A percentile compares a stretch with the other conserved stretches of the same genome.
Conservation (phyloP, 1,139 yeast species). For the Suhomyces kunorum region DNA sequence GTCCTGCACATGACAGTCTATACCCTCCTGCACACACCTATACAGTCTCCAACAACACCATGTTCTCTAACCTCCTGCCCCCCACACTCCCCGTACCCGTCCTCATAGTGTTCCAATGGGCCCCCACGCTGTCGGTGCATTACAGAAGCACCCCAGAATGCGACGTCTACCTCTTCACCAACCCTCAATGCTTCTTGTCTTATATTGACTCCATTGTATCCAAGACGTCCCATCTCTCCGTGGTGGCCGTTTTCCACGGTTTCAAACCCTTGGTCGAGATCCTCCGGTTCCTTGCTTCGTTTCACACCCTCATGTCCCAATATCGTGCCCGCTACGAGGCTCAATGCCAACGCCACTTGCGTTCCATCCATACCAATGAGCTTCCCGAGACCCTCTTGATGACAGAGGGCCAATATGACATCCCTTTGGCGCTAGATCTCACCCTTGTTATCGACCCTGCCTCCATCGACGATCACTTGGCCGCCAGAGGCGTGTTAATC, state of each 20-base stretch:
- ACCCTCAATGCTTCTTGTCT: conserved; percentile 21
- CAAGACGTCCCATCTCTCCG: conserved; percentile 12
- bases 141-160: neutral
- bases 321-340: conserved; percentile 2
- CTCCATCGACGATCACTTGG: conserved; percentile 20
- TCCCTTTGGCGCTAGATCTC: conserved; percentile 22
- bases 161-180: conserved; percentile 28
- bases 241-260: conserved; percentile 19
- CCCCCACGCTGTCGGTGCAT: conserved; percentile 8
- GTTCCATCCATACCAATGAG: conserved; percentile 9
- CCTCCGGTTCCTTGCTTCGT: conserved; percentile 15
- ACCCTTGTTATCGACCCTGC: conserved; percentile 22
- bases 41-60: neutral
- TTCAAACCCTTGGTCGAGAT: conserved; percentile 19
- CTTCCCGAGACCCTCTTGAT: neutral
- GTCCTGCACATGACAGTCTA: neutral
- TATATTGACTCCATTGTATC: conserved; percentile 21
- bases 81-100: neutral
- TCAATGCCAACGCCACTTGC: conserved; percentile 8
- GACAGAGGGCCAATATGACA: conserved; percentile 23
- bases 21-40: neutral
- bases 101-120: conserved; percentile 9
- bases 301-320: conserved; percentile 1
- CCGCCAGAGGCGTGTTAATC: conserved; percentile 25
- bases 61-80: conserved; percentile 5